These are phyloP conservation scores for Multifurca ochricompacta DNA, from an alignment of 768 basidiomycete genomes.

Conservation along the genomic window DNA sequence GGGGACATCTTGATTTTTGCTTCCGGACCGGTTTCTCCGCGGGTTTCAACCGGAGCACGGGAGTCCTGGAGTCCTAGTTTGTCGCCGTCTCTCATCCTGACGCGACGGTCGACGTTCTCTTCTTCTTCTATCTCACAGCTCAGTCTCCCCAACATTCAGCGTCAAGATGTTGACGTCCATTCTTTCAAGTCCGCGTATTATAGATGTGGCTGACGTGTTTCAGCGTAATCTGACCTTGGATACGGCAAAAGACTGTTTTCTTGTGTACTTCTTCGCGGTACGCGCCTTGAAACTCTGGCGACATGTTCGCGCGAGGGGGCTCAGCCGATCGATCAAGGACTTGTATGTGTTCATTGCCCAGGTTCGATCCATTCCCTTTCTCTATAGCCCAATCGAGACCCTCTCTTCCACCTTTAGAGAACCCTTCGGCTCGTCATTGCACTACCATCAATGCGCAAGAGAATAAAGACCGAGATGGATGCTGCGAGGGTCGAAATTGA, in stretches of 20 bases:
- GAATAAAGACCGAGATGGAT: constrained; percentile 56
- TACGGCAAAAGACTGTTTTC: constrained; percentile 46
- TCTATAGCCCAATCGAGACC: not conserved
- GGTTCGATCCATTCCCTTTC: constrained; percentile 30
- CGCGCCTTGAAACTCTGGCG: constrained; percentile 48
- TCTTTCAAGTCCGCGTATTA: constrained; percentile 9
- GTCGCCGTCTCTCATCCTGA: not conserved
- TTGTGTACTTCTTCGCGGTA: constrained; percentile 49
- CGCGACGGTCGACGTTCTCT: not conserved
- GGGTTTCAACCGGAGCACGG: too few relatives aligned
- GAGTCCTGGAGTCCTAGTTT: too few relatives aligned
- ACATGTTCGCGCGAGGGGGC: constrained; percentile 58
- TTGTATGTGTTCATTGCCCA: constrained; percentile 45
- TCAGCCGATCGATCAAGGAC: constrained; percentile 41
- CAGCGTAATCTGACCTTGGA: constrained; percentile 27
- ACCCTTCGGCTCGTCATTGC: constrained; percentile 50
- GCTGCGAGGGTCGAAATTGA: constrained; percentile 61
- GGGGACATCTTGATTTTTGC: too few relatives aligned
- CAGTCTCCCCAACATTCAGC: not conserved
- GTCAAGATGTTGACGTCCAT: constrained; percentile 3
- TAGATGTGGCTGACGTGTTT: constrained; percentile 4
- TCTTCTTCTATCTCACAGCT: not conserved
- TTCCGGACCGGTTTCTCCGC: not conserved
- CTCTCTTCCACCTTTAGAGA: constrained; percentile 33
- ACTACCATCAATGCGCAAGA: constrained; percentile 50